Conservation (phyloP, 768 basidiomycete genomes). For the Suillus hirtellus region DNA sequence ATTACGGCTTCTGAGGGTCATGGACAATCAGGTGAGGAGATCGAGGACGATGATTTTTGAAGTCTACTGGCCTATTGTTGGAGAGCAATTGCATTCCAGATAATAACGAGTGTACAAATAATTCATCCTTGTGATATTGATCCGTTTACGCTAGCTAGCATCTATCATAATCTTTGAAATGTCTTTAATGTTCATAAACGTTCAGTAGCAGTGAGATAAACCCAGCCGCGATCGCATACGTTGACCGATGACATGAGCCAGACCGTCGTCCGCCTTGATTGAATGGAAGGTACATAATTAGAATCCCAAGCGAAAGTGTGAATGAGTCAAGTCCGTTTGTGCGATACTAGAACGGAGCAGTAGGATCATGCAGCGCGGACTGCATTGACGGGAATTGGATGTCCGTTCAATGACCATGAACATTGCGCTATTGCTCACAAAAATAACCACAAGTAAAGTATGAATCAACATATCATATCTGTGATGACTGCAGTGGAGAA, state of each 20-base stretch:
- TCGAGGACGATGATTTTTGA: background rate
- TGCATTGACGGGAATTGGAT: too few relatives aligned
- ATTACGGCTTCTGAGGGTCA: background rate
- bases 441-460: background rate
- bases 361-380: too few relatives aligned
- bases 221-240: background rate
- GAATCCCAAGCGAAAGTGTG: slow-evolving; percentile 52
- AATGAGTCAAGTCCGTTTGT: slow-evolving; percentile 17
- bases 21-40: background rate
- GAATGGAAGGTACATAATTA: too few relatives aligned
- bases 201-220: background rate
- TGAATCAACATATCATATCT: background rate
- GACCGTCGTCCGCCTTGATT: too few relatives aligned
- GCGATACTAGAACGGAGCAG: background rate
- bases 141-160: background rate
- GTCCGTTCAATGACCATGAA: background rate
- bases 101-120: background rate
- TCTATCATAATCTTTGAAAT: background rate
- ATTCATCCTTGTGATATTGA: background rate
- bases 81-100: background rate
- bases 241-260: too few relatives aligned
- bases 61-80: background rate
- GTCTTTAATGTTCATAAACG: background rate
- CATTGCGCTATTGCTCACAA: background rate
- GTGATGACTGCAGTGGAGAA: background rate